Evolutionary conservation across 257 asterid species (phyloP), one percentile per base, ranked within the genome.

Genomic region (Mitragyna speciosa): DNA sequence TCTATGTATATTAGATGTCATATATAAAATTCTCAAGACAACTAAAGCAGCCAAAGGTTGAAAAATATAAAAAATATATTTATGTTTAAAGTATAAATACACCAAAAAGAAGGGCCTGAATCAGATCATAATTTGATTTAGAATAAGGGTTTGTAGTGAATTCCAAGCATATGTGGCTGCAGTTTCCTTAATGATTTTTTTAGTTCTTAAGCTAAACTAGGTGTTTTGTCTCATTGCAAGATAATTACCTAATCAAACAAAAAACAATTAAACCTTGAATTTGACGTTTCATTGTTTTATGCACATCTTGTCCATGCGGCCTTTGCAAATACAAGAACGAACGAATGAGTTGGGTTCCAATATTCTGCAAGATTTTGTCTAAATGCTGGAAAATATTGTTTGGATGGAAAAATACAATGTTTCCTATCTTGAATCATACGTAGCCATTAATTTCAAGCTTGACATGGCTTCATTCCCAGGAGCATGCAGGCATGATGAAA

Each of bases 361-460:
- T 43, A 3, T 76, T 61, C 58, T 61, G n/a, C 59, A 14, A 19
- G 69, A 10, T 76, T 48, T 8, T 63, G 4, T 49, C 49, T 14
- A 67, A 77, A 68, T 65, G 70, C 51, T 41, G 68, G 68, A 33
- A n/a, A 68, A 36, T 71, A 56, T 70, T 54, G 81, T 70, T 56
- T 69, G 56, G 52, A 78, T 67, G 75, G 68, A 78, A 78, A n/a
- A 68, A 52, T 48, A 36, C 51, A 78, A 78, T 70, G 70, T 70
- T 68, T 39, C 75, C 51, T 49, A 2, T 17, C 6, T 30, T 4
- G 75, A 33, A 51, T 49, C 75, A 66, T 26, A 30, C 51, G 24
- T 41, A 6, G 26, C 68, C 74, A 12, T 14, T 12, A 28, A 58
- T 6, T 49, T 51, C 6, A 47, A 58, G 51, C 47, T 19, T 19